These are phyloP conservation scores for Annona squamosa DNA, from an alignment of 164 flowering plant genomes.

Conservation along the genomic window DNA sequence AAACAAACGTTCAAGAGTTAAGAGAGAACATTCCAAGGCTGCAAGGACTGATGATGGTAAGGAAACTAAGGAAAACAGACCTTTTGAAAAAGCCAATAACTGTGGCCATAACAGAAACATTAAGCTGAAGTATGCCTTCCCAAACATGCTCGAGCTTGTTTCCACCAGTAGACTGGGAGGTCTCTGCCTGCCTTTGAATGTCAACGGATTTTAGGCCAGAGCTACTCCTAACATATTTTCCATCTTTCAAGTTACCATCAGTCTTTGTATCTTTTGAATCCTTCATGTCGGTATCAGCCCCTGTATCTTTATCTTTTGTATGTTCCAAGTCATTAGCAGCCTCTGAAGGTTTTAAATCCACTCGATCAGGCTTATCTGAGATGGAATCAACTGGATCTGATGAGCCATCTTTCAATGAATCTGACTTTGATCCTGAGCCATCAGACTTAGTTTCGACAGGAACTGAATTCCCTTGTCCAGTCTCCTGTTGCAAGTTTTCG, in stretches of 20 bases:
- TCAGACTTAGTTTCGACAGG: slow-evolving; percentile 33
- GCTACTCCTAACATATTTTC: slow-evolving; percentile 3
- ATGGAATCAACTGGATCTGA: slow-evolving; percentile 17
- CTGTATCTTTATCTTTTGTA: slow-evolving; percentile 1
- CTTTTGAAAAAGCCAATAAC: slow-evolving; percentile 61
- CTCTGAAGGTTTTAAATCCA: slow-evolving; percentile 14
- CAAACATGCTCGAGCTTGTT: slow-evolving; percentile 45
- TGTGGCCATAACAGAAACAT: slow-evolving; percentile 36
- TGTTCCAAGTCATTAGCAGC: slow-evolving; percentile 19
- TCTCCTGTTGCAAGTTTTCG: slow-evolving; percentile 47
- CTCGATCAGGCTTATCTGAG: slow-evolving; percentile 21
- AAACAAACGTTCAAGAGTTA: neutral
- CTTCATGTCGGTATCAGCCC: slow-evolving; percentile 15
- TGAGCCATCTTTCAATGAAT: slow-evolving; percentile 24
- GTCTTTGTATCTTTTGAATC: slow-evolving; percentile 9
- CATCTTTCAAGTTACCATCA: neutral
- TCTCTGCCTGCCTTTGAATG: slow-evolving; percentile 15
- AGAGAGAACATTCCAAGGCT: neutral
- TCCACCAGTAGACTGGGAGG: slow-evolving; percentile 7
- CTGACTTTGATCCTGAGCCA: slow-evolving; percentile 20
- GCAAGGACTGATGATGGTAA: neutral
- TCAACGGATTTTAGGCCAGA: slow-evolving; percentile 17
- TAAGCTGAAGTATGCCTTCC: slow-evolving; percentile 81
- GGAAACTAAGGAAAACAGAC: slow-evolving; percentile 22
- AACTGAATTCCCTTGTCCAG: slow-evolving; percentile 20